Percentiles rank a stretch among this genome's conserved stretches.
These are phyloP conservation scores for Suhomyces wounanorum DNA, from an alignment of 1,139 yeast genomes.

Conservation along the genomic window DNA sequence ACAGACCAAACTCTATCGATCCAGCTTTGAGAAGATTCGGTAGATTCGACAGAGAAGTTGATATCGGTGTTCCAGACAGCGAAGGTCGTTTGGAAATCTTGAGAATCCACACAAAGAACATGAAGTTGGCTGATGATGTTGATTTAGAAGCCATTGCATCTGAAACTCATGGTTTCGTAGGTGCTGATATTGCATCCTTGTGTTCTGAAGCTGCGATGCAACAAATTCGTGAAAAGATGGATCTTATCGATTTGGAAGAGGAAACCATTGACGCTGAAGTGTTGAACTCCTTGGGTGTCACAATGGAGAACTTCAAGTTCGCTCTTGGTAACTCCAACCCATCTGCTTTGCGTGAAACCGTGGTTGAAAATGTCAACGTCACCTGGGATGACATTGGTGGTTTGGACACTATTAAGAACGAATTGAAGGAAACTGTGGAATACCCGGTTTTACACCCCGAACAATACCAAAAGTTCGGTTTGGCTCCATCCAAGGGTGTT, in stretches of 20 bases:
- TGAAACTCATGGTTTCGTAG: conserved; percentile 95
- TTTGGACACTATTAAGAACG: conserved; percentile 90
- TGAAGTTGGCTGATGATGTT: conserved; percentile 94
- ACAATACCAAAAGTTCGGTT: conserved; percentile 95
- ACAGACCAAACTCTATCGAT: conserved; percentile 97
- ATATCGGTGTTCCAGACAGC: conserved; percentile 98
- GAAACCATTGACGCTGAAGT: conserved; percentile 98
- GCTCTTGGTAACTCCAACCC: conserved; percentile 98
- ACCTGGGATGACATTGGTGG: conserved; percentile 99
- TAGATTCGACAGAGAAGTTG: conserved; percentile 98
- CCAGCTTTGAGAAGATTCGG: conserved; percentile 99
- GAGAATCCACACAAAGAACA: conserved; percentile 85
- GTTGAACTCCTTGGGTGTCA: conserved; percentile 93
- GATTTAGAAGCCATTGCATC: conserved; percentile 84
- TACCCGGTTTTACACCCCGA: conserved; percentile 99
- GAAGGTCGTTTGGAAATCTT: conserved; percentile 96
- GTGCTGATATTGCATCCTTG: conserved; percentile 79
- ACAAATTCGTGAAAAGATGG: conserved; percentile 99
- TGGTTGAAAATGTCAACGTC: conserved; percentile 96
- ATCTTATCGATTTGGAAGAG: conserved; percentile 93
- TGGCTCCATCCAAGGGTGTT: conserved; percentile 97
- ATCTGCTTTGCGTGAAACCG: conserved; percentile 98
- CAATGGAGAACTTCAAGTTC: conserved; percentile 98
- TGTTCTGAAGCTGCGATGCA: conserved; percentile 97
- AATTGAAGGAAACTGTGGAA: conserved; percentile 97